phyloP scores from a whole-genome alignment of 352 stramenopile species.

The Globisporangium recalcitrans region DNA sequence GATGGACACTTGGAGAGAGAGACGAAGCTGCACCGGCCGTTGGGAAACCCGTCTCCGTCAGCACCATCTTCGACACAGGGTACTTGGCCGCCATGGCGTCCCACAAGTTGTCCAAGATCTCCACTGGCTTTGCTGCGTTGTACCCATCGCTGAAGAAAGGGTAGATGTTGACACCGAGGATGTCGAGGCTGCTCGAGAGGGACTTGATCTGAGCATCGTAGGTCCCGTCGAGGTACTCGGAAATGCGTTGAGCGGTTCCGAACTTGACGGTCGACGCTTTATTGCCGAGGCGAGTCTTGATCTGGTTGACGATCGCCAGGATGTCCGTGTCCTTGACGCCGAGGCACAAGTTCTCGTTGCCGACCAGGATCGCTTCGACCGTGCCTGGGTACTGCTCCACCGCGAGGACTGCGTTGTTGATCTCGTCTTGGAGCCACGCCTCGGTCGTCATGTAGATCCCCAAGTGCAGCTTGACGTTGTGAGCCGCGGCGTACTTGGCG shows the following conservation, averaged over 20 bases:
- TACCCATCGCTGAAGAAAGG: too few relatives aligned
- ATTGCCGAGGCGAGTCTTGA: too few relatives aligned
- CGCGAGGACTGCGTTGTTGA: constrained; percentile 20
- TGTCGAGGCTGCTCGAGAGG: too few relatives aligned
- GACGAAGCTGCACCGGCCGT: constrained; percentile 13
- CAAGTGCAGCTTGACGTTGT: constrained; percentile 27
- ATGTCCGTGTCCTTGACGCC: constrained; percentile 17
- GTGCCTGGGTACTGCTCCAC: constrained; percentile 23
- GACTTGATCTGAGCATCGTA: too few relatives aligned
- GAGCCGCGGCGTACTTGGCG: constrained; percentile 20
- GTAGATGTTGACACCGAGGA: too few relatives aligned
- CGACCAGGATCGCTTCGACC: constrained; percentile 27
- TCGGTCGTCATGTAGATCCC: constrained; percentile 29
- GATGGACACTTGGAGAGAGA: background rate
- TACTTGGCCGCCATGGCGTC: constrained; percentile 6
- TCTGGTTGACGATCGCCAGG: background rate
- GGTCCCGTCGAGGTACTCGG: too few relatives aligned
- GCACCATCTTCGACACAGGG: constrained; percentile 16
- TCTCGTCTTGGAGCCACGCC: constrained; percentile 22
- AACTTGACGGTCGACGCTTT: too few relatives aligned
- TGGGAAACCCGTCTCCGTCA: constrained; percentile 28
- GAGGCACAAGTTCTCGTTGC: constrained; percentile 29
- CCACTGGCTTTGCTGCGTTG: too few relatives aligned
- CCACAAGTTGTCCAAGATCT: too few relatives aligned
- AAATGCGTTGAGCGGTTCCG: too few relatives aligned